Percentiles rank a stretch among this genome's conserved stretches.
Conservation (phyloP, 495 filamentous ascomycete genomes). For the Neurospora tetraspora region DNA sequence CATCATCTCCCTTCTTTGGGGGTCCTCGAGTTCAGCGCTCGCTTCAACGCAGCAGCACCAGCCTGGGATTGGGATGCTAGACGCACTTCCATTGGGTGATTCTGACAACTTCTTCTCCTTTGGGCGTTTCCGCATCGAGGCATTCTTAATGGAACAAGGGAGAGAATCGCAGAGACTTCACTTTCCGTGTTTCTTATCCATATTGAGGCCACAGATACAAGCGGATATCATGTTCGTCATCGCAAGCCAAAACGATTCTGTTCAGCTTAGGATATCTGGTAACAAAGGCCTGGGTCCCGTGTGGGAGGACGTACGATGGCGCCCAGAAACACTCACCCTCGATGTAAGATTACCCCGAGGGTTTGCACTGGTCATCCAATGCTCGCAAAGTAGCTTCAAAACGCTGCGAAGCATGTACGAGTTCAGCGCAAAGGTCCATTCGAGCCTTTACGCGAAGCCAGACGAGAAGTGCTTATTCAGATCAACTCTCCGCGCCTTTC, state of each 20-base stretch:
- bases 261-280: slow-evolving; percentile 63
- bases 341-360: slow-evolving; percentile 57
- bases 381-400: slow-evolving; percentile 62
- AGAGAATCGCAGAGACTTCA: slow-evolving; percentile 51
- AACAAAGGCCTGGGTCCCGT: slow-evolving; percentile 56
- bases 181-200: slow-evolving; percentile 62
- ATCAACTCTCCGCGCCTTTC: slow-evolving; percentile 54
- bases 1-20: slow-evolving; percentile 54
- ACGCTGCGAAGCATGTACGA: slow-evolving; percentile 72
- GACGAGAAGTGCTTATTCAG: slow-evolving; percentile 60
- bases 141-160: slow-evolving; percentile 58
- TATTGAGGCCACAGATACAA: slow-evolving; percentile 57
- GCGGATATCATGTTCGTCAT: slow-evolving; percentile 58
- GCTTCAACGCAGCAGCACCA: slow-evolving; percentile 20
- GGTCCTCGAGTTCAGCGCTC: slow-evolving; percentile 41
- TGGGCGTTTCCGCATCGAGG: slow-evolving; percentile 59
- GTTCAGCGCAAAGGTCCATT: slow-evolving; percentile 63
- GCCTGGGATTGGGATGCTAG: slow-evolving; percentile 40
- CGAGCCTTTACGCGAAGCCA: slow-evolving; percentile 50
- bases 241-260: slow-evolving; percentile 62
- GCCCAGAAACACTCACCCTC: slow-evolving; percentile 48
- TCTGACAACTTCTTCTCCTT: slow-evolving; percentile 60
- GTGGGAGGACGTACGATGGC: slow-evolving; percentile 77
- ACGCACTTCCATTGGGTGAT: slow-evolving; percentile 67
- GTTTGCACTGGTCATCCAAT: slow-evolving; percentile 56